These are phyloP conservation scores for Argentina anserina DNA, from an alignment of 306 rosid genomes.

Conservation along the genomic window DNA sequence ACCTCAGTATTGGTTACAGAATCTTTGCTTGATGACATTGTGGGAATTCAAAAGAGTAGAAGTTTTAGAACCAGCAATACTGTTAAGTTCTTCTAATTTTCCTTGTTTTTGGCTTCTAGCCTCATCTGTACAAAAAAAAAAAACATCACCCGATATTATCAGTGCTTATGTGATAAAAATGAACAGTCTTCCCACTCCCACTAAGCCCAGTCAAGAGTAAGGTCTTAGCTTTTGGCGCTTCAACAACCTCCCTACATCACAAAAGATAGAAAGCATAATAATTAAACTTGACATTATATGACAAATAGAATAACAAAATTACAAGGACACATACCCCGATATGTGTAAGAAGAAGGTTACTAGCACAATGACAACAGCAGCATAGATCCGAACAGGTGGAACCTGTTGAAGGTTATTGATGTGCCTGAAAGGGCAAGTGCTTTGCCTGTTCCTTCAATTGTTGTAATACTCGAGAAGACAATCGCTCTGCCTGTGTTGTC, in stretches of 20 bases:
- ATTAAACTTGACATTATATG: too few relatives aligned
- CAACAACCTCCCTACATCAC: constrained; percentile 56
- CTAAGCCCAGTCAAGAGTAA: too few relatives aligned
- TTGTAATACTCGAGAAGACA: too few relatives aligned
- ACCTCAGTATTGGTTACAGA: too few relatives aligned
- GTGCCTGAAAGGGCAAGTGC: constrained; percentile 1
- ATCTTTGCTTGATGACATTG: too few relatives aligned
- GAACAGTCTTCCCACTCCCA: constrained; percentile 79
- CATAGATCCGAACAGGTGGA: constrained; percentile 59
- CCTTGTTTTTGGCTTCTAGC: too few relatives aligned
- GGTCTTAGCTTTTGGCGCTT: constrained; percentile 60
- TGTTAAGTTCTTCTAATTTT: too few relatives aligned
- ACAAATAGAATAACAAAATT: neutral
- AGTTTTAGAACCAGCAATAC: too few relatives aligned
- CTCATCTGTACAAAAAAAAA: too few relatives aligned
- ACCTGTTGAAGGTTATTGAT: constrained; percentile 36
- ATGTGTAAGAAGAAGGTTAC: constrained; percentile 48
- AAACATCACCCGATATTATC: neutral
- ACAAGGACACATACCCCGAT: constrained; percentile 22
- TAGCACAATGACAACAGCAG: constrained; percentile 42
- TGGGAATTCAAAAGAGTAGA: too few relatives aligned
- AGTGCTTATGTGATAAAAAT: constrained; percentile 67
- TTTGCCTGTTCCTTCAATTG: constrained; percentile 34
- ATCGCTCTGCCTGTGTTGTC: too few relatives aligned
- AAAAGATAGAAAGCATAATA: constrained; percentile 2